Base-by-base conservation (phyloP, 202 grass and related monocot genomes). In the Dendrocalamus latiflorus region DNA sequence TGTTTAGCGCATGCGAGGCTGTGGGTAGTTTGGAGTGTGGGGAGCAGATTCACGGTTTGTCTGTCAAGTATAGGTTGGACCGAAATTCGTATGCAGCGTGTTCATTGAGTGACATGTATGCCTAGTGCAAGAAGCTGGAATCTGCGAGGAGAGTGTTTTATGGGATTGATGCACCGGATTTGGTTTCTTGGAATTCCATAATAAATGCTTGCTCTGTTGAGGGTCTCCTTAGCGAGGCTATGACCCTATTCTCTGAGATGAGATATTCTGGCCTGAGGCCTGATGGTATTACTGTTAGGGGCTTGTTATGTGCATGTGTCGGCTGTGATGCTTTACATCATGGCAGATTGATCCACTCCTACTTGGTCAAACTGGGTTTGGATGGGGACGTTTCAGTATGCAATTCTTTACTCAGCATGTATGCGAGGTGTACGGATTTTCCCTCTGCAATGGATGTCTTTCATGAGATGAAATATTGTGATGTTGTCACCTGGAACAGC, bases 81-180 rank as follows among this genome's bases (percentile, higher is more conserved):
- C 41, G 63, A 1, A 26, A 91, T 66, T 84, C 82, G 14, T 87
- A 89, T 51, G 84, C 81, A 80, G 92, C 87, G 12, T 94, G 89
- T 64, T 94, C 92, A 17, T 33, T 94, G 55, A 87, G 92, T 63
- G 92, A 94, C 34, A 94, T 94, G 92, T 91, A 94, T 85, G 84
- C 87, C 21, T 70, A 65, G 6, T 94, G 87, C 85, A 86, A 86
- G 84, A 83, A 76, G 33, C 68, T 94, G 63, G 81, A 83, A 22
- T 87, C 62, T 37, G 84, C 84, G 1, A 85, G 61, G 68, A 81
- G n/a, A n/a, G n/a, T n/a, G n/a, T n/a, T n/a, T n/a, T n/a, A n/a
- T n/a, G n/a, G n/a, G n/a, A n/a, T n/a, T n/a, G n/a, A n/a, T n/a
- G n/a, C n/a, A n/a, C n/a, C n/a, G n/a, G n/a, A n/a, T n/a, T n/a